Percentiles rank a stretch among this genome's conserved stretches.
phyloP scores from a whole-genome alignment of 2,329 filamentous ascomycete genomes.

The Talaromyces sp. region DNA sequence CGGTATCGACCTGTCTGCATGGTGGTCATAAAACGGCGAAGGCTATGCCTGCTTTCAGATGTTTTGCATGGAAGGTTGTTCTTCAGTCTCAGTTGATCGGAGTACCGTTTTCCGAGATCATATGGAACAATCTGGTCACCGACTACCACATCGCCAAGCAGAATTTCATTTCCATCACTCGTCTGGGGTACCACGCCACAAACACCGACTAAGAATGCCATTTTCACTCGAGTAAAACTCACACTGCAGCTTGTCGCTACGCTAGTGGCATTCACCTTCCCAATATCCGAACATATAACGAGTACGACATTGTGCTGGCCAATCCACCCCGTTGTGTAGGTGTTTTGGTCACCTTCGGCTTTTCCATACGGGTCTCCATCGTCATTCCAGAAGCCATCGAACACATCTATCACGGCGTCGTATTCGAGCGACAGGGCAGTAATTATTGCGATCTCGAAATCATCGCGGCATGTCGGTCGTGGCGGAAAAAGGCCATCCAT shows the following conservation, averaged over 20 bases:
- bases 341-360: not conserved
- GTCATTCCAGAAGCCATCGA: not conserved
- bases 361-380: not conserved
- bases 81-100: not conserved
- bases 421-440: not conserved
- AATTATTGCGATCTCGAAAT: not conserved
- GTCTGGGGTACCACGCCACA: constrained; percentile 1
- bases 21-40: not conserved
- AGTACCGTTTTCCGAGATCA: constrained; percentile 4
- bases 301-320: constrained; percentile 1
- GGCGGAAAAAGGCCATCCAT: constrained; percentile 1
- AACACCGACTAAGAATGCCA: constrained; percentile 1
- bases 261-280: not conserved
- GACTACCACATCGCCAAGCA: constrained; percentile 5
- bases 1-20: not conserved
- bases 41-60: not conserved
- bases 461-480: constrained; percentile 6
- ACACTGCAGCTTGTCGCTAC: not conserved
- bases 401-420: not conserved
- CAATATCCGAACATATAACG: not conserved
- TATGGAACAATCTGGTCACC: not conserved
- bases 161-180: not conserved
- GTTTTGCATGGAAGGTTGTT: not conserved
- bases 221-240: not conserved
- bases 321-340: not conserved